Evolutionary conservation across 2,329 filamentous ascomycete species (phyloP), one percentile per base, ranked within the genome.

Genomic region (Colletotrichum viniferum): DNA sequence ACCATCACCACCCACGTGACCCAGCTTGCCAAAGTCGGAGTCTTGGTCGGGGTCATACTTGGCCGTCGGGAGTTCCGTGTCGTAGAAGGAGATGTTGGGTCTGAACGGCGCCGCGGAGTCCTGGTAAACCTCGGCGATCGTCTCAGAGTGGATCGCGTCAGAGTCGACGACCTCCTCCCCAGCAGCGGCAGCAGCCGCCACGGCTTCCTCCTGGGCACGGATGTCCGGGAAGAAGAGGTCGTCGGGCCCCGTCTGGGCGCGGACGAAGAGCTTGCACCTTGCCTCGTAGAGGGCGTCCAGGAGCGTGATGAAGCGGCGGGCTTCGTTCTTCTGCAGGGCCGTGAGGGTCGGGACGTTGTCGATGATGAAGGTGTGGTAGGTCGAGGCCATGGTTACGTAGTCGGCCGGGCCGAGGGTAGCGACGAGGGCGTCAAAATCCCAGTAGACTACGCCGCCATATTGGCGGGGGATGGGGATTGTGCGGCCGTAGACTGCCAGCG

Each of bases 231-330:
- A 96, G 88, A 96, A 96, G 7, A 96, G 87, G 32, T 92, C 88
- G 78, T 96, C 95, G 0, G 94, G 94, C 0, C 90, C 91, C 3
- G 90, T 91, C 55, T 88, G 89, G 3, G 94, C 94, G 24, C 91
- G 88, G 68, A 96, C 88, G 58, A 95, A 84, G 12, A 96, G 88
- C 78, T 95, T 95, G 83, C 94, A 96, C 9, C 92, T 90, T n/a
- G 94, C 93, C 85, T 96, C 94, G 83, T 96, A 96, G 1, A 95
- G 87, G 0, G 94, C 94, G 80, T 97, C 94, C 2, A 96, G 89
- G 2, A 97, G 87, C 0, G 94, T 96, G 81, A 96, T 96, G 81
- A 97, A 92, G 13, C 95, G 90, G 6, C 94, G 88, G 1, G 95
- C 95, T 84, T 96, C 94, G 81, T 96, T 96, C 83, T 96, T 96